Conservation (phyloP, 768 basidiomycete species). For the Tephrocybe sp. region DNA sequence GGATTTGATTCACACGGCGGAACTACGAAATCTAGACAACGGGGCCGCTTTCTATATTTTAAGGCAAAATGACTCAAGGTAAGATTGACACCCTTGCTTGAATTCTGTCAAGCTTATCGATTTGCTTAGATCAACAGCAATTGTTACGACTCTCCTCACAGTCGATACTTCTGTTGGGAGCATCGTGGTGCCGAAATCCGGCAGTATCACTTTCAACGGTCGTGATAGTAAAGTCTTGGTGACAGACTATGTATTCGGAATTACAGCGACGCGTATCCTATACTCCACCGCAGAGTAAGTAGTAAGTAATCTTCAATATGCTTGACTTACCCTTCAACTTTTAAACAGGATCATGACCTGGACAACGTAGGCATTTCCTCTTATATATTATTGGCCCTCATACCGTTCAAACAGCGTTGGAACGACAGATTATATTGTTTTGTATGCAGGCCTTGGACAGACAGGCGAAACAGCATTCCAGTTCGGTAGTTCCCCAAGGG, state of each 20-base stretch:
- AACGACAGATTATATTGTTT: constrained; percentile 36
- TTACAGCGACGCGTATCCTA: constrained; percentile 28
- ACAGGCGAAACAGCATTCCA: constrained; percentile 41
- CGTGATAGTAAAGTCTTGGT: constrained; percentile 48
- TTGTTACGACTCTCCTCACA: constrained; percentile 40
- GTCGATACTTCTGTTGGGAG: constrained; percentile 40
- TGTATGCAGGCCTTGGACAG: constrained; percentile 40
- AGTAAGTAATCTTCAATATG: not conserved
- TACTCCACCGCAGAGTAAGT: constrained; percentile 48
- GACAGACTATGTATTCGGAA: constrained; percentile 46
- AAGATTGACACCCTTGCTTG: constrained; percentile 9
- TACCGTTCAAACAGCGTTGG: constrained; percentile 30
- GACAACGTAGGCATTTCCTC: constrained; percentile 39
- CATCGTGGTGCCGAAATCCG: constrained; percentile 34
- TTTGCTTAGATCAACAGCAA: constrained; percentile 35
- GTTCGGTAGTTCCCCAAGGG: constrained; percentile 27
- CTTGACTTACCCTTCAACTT: not conserved
- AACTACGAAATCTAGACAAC: constrained; percentile 43
- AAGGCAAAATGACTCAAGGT: constrained; percentile 44
- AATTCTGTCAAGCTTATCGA: not conserved
- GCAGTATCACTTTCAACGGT: constrained; percentile 39
- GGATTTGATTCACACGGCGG: constrained; percentile 39
- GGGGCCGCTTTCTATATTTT: constrained; percentile 46
- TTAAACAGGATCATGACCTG: constrained; percentile 46
- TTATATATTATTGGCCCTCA: not conserved